Evolutionary conservation across 2,329 filamentous ascomycete species (phyloP).

Genomic region (Ramularia collo-cygni): DNA sequence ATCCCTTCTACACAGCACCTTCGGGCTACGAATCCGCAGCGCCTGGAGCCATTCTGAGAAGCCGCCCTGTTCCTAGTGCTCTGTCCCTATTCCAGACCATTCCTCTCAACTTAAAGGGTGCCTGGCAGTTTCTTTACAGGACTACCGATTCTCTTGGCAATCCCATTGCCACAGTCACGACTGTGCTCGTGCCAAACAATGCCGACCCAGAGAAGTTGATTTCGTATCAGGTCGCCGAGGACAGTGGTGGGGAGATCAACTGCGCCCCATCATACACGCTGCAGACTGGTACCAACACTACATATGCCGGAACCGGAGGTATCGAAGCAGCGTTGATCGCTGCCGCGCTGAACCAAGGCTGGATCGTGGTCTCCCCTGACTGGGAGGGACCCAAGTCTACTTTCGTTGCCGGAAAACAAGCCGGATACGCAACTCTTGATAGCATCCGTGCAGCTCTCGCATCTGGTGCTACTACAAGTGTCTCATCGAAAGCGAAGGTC

Average conservation of each 20-base stretch:
- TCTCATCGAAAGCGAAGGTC: constrained; percentile 8
- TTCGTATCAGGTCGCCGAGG: constrained; percentile 15
- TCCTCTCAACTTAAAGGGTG: constrained; percentile 2
- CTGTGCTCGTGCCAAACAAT: constrained; percentile 11
- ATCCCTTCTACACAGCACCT: constrained; percentile 7
- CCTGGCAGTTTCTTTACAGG: constrained; percentile 13
- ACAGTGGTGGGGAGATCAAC: constrained; percentile 25
- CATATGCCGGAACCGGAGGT: not conserved
- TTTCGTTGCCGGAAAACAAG: constrained; percentile 20
- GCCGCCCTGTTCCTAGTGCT: not conserved
- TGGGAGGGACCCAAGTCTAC: constrained; percentile 23
- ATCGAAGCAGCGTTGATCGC: constrained; percentile 5
- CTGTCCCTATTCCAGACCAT: not conserved
- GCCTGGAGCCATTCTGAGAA: constrained; percentile 2
- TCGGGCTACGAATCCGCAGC: not conserved
- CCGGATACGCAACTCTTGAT: constrained; percentile 25
- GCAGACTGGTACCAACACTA: constrained; percentile 6
- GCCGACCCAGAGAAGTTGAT: constrained; percentile 9
- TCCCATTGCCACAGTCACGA: constrained; percentile 10
- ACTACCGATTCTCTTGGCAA: constrained; percentile 11
- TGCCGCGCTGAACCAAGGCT: constrained; percentile 18
- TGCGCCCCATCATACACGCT: constrained; percentile 32
- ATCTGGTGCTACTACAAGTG: constrained; percentile 3
- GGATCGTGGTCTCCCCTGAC: constrained; percentile 22
- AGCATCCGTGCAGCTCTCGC: constrained; percentile 23